Base-by-base conservation (phyloP, 306 rosid species). In the Cucurbita ficifolia region DNA sequence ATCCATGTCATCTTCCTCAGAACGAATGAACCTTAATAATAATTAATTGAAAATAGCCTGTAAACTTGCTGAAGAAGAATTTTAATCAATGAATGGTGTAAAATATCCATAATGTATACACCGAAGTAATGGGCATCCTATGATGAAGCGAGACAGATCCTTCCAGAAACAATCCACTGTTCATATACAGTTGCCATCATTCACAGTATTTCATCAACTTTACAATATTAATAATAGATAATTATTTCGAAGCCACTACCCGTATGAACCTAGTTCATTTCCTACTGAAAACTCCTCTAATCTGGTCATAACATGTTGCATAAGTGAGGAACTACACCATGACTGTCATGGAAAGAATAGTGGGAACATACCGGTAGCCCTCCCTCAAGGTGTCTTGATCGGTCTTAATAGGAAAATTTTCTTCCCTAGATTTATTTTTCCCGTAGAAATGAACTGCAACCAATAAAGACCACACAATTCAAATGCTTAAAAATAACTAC, bases 351-450 rank as follows among this genome's bases (percentile, higher is more conserved):
- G 40, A 29, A 22, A 72, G 42, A 70, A 67, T 50, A 76, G 46
- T 75, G 29, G 5, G 42, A 64, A 74, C 79, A 4, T 76, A 90
- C 98, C 96, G 83, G 76, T 91, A 88, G 75, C 97, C 96, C 77
- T 94, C 99, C 78, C 95, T 85, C 55, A 91, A 79, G 4, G 99
- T 89, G 81, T 94, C 99, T 75, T 86, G 84, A 85, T 94, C 99
- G 22, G 97, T 91, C 86, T 91, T 94, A 71, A 91, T 74, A 48
- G 99, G 95, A 79, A 91, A 62, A 76, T 79, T 84, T 21, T 83
- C 35, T 68, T 72, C 83, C 40, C 88, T 55, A 55, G 91, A 60
- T 45, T 75, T 75, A 38, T 48, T 92, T 82, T 85, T 84, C 76
- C 97, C 87, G 71, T 89, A 94, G 81, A 83, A 86, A 72, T 75